Conservation (phyloP, 805 yeast genomes). For the Candida patagonica region DNA sequence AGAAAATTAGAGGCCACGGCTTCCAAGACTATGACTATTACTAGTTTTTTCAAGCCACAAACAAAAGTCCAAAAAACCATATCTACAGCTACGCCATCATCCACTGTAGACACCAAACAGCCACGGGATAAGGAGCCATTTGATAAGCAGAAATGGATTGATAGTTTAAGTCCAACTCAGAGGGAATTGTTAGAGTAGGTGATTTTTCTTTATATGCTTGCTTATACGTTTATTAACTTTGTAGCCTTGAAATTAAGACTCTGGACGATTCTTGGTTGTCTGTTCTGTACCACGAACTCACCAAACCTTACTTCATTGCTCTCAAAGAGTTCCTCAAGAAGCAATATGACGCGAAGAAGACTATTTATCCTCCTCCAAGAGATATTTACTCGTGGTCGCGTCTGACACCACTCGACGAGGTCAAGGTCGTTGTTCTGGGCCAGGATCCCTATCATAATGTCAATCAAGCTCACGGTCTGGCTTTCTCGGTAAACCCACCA, state of each 20-base stretch:
- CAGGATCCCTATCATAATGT: constrained; percentile 94
- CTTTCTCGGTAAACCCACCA: constrained; percentile 83
- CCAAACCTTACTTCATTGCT: constrained; percentile 73
- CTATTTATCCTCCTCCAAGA: constrained; percentile 67
- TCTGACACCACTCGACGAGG: constrained; percentile 63
- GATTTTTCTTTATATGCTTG: background rate
- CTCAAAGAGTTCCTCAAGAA: constrained; percentile 54
- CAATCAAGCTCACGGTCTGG: constrained; percentile 94
- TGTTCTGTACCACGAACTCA: constrained; percentile 57
- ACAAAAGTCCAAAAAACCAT: constrained; percentile 3
- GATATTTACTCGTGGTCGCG: constrained; percentile 90
- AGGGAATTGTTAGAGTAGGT: constrained; percentile 37
- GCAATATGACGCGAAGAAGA: constrained; percentile 37
- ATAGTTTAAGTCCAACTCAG: constrained; percentile 39
- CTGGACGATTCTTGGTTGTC: constrained; percentile 75
- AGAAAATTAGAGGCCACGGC: constrained; percentile 13
- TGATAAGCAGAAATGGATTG: constrained; percentile 44
- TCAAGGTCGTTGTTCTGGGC: constrained; percentile 76
- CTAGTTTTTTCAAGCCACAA: constrained; percentile 14
- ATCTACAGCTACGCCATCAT: constrained; percentile 8
- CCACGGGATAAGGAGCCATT: constrained; percentile 23
- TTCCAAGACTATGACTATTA: constrained; percentile 8
- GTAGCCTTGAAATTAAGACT: constrained; percentile 48
- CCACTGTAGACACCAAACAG: background rate
- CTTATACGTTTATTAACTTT: constrained; percentile 1